Base-by-base conservation (phyloP, 805 yeast species). In the Grigorovia humatica region DNA sequence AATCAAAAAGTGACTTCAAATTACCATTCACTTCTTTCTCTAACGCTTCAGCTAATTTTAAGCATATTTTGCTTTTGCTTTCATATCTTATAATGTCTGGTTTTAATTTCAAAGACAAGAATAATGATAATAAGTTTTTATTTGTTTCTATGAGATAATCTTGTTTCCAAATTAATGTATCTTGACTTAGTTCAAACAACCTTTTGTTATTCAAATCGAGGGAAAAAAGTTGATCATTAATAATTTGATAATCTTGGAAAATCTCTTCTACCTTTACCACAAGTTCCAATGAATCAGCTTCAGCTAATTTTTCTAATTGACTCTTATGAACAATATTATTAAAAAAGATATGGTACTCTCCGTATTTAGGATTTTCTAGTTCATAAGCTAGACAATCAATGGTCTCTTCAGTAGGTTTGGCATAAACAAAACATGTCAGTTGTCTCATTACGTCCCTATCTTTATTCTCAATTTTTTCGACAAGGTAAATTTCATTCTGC, bases 281-380 rank as follows among this genome's bases (percentile, higher is more conserved):
- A 9, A 81, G 80, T 64, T 91, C 98, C 60, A 82, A 74, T 62
- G 87, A 93, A 66, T 93, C 99, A 2, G 87, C 78, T 66, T 88
- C 96, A 0, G 99, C 98, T 47, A 93, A 64, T 48, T 86, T 75
- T 64, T 93, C 99, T 58, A 93, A 67, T 56, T 87, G 85, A 27
- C 82, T 73, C 68, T 91, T 93, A 49, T 80, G 74, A 32, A 90
- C 76, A 15, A 80, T 72, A 64, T 89, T 89, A 64, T 81, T 85
- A 73, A 91, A 88, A 60, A 75, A 88, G 18, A 93, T 65, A 60
- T 83, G 83, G 68, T 93, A 93, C 40, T 74, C 75, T 40, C 82
- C 79, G 69, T 89, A 93, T 59, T 82, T 88, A 0, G 99, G 99
- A 52, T 74, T 73, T 41, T 77, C 70, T 50, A 93, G 70, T 66